Base-by-base conservation (phyloP, 371 early-diverging fungal species). In the Haplosporangium sp. region DNA sequence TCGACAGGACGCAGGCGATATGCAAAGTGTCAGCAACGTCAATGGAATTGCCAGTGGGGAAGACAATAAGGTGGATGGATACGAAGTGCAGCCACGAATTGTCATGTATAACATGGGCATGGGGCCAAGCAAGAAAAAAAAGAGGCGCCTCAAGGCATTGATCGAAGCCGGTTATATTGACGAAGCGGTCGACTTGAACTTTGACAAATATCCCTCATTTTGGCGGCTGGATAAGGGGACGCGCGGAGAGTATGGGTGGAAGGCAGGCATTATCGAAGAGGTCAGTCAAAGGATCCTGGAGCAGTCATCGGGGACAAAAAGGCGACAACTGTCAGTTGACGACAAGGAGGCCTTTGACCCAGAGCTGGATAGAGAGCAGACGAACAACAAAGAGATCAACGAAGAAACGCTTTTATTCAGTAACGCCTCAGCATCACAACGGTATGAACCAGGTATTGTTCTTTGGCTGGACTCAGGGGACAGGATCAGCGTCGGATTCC, bases 241-340 rank as follows among this genome's bases (percentile, higher is more conserved):
- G 16, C 82, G 86, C 5, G 90, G 90, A 20, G 86, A 89, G 64
- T 90, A 90, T 56, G 90, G 84, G 8, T 90, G 90, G 90, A 90
- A 90, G 63, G 83, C 86, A 1, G 90, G 89, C 0, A 89, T 89
- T 42, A 74, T 88, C 6, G 66, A 84, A 5, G 88, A 90, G 61
- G 85, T 76, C 71, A 59, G 54, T 12, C 63, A 64, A 40, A 62
- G 66, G 23, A 20, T 69, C 52, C 13, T 68, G 41, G 50, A 53
- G 10, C 65, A 54, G 20, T 16, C 14, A 11, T 13, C 46, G 4
- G 48, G 29, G 29, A 29, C 29, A 29, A 29, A 29, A 29, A 29
- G 45, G 14, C 45, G 36, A 21, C 11, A 41, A 13, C 11, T 45
- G 46, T 45, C 59, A 14, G 13, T n/a, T 10, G 64, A 48, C 18